Percentiles rank a stretch among this genome's conserved stretches.
These are phyloP conservation scores for Rhododendron simsii DNA, from an alignment of 148 eudicot species.

Conservation along the genomic window DNA sequence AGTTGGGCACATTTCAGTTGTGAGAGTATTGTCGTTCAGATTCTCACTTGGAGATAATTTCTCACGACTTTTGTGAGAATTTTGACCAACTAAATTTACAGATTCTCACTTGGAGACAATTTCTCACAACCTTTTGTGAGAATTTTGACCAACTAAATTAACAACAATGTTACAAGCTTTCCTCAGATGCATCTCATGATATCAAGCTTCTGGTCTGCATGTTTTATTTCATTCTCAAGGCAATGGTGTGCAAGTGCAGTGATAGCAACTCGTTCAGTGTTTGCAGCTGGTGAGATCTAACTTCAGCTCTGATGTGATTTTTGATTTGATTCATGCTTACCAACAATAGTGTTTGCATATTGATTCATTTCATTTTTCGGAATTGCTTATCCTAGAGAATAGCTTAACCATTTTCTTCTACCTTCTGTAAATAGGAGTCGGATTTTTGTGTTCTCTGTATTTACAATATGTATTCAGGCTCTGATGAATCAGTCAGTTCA, in stretches of 20 bases:
- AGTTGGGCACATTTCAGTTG: constrained; percentile 70
- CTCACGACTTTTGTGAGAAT: not conserved
- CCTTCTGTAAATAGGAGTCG: not conserved
- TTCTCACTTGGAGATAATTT: not conserved
- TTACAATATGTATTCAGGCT: not conserved
- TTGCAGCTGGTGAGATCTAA: not conserved
- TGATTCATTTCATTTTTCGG: not conserved
- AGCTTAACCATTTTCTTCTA: not conserved
- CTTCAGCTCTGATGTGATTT: not conserved
- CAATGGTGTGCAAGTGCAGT: not conserved
- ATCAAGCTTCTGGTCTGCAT: constrained; percentile 2
- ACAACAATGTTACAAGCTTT: not conserved
- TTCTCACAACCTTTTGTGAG: not conserved
- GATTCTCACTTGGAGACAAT: not conserved
- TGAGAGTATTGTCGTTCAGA: constrained; percentile 5
- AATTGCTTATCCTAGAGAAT: not conserved
- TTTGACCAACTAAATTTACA: not conserved
- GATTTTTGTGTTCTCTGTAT: not conserved
- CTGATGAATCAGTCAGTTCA: not conserved
- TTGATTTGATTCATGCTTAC: not conserved
- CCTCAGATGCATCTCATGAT: not conserved
- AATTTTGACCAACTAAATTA: not conserved
- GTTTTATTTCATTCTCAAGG: not conserved
- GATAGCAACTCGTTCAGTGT: not conserved
- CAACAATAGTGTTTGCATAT: not conserved